Percentiles rank a stretch among this genome's conserved stretches.
These are phyloP conservation scores for Aureobasidium melanogenum DNA, from an alignment of 2,329 filamentous ascomycete species.

Conservation along the genomic window DNA sequence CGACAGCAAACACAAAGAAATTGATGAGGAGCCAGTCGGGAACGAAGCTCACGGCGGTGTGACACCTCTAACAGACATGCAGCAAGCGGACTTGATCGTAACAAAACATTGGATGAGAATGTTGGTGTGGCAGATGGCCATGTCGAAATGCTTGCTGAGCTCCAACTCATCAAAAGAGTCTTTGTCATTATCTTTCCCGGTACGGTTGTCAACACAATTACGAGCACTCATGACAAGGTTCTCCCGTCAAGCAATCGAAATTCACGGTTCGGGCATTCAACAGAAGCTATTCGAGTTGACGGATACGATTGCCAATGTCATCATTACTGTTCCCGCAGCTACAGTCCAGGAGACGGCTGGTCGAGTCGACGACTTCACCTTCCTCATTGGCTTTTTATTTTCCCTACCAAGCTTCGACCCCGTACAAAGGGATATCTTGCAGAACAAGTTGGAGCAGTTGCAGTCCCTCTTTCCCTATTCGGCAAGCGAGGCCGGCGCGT, in stretches of 20 bases:
- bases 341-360: conserved; percentile 38
- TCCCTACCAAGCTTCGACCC: conserved; percentile 14
- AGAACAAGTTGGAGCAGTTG: conserved; percentile 16
- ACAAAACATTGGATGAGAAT: conserved; percentile 43
- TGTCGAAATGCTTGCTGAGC: conserved; percentile 38
- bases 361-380: conserved; percentile 43
- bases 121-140: conserved; percentile 41
- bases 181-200: conserved; percentile 37
- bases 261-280: conserved; percentile 49
- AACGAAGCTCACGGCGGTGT: conserved; percentile 11
- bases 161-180: conserved; percentile 20
- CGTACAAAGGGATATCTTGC: conserved; percentile 12
- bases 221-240: conserved; percentile 34
- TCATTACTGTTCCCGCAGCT: conserved; percentile 42
- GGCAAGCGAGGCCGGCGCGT: conserved; percentile 2
- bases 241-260: conserved; percentile 40
- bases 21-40: conserved; percentile 28
- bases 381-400: conserved; percentile 15
- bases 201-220: conserved; percentile 36
- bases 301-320: conserved; percentile 50
- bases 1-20: conserved; percentile 36
- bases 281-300: conserved; percentile 54
- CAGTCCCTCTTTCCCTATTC: conserved; percentile 13
- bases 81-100: conserved; percentile 42
- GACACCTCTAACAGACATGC: conserved; percentile 30